Base-by-base conservation (phyloP, 805 yeast species). In the Tetrapisispora arboricola region DNA sequence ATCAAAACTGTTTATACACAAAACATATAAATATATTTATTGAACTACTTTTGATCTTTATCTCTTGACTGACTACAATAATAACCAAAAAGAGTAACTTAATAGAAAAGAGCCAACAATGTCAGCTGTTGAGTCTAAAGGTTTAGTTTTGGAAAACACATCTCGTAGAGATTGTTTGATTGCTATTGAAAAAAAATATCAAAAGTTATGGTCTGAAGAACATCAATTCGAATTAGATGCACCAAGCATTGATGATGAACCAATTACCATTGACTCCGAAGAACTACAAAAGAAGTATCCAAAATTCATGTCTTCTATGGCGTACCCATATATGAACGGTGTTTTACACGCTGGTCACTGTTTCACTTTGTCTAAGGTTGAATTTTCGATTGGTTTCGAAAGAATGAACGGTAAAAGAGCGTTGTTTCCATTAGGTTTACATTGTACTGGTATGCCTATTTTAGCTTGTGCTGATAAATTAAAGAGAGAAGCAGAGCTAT, bases 401-500 rank as follows among this genome's bases (percentile, higher is more conserved):
- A 79, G 96, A 67, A 83, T 92, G 90, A 74, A 74, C 57, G 97
- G 96, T 50, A 85, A 82, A 66, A 75, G 83, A 54, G 95, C 96
- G 28, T 69, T 88, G 46, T 92, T 85, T 68, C 97, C 98, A 39
- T 73, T 92, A 43, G 98, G 98, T 38, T 92, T 90, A 81, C 98
- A 92, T 67, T 92, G 98, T 75, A 92, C 98, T 27, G 98, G 98
- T 72, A 83, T 92, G 96, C 97, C 98, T 41, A 92, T 92, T 62
- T 73, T 78, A 60, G 90, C 97, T 22, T 75, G 95, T 56, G 97
- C 98, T 38, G 98, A 90, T 67, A 90, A 92, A 67, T 73, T 92
- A 58, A 77, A 76, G 58, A 79, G 98, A 63, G 98, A 92, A 70
- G 71, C 88, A 44, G 96, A 92, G 67, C 63, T 75, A 62, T 92